Conservation (phyloP, 2,329 filamentous ascomycete species). For the Fusarium ambrosium region DNA sequence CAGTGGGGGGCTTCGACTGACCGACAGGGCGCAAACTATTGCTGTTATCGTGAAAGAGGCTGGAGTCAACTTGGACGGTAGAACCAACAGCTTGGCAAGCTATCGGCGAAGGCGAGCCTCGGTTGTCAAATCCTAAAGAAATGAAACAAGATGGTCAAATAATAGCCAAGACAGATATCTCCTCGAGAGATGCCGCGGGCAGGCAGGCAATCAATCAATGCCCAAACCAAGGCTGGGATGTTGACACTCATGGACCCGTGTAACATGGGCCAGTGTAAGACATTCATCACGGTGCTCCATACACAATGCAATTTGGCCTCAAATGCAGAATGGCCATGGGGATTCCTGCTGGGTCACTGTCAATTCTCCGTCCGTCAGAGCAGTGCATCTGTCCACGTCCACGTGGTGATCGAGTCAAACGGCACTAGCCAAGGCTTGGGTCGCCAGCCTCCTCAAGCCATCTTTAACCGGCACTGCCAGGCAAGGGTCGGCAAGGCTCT, state of each 20-base stretch:
- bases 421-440: constrained; percentile 14
- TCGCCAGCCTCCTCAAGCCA: constrained; percentile 11
- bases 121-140: neutral
- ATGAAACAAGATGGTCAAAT: neutral
- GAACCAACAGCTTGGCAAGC: neutral
- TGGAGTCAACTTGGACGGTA: neutral
- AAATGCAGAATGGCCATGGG: neutral
- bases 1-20: constrained; percentile 1
- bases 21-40: neutral
- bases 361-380: neutral
- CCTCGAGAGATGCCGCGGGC: neutral
- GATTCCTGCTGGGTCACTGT: neutral
- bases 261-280: neutral
- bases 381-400: constrained; percentile 2
- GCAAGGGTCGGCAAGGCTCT: neutral
- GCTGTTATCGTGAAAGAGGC: constrained; percentile 3
- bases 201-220: neutral
- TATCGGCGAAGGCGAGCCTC: constrained; percentile 3
- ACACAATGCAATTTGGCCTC: neutral
- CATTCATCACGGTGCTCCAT: neutral
- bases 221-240: neutral
- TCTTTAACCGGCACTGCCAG: constrained; percentile 1
- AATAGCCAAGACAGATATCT: neutral
- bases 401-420: constrained; percentile 19
- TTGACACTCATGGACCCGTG: neutral